Evolutionary conservation across 495 filamentous ascomycete genomes (phyloP).

Genomic region (Aspergillus nidulans): DNA sequence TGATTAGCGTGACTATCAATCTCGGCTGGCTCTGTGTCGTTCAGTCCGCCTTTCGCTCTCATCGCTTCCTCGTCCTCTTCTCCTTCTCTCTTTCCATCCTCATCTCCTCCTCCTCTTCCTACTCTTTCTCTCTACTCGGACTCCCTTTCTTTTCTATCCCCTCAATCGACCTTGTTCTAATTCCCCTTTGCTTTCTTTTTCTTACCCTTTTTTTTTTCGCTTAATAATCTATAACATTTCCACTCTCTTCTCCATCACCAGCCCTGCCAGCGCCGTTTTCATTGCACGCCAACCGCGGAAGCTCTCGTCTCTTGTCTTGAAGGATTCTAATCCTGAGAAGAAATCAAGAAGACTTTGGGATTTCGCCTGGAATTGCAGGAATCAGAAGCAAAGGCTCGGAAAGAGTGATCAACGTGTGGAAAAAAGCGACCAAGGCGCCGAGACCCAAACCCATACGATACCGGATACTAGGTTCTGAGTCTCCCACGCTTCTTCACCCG

Average conservation of each 20-base stretch:
- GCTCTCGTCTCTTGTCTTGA: background rate
- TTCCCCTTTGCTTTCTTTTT: slow-evolving; percentile 27
- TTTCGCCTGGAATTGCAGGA: slow-evolving; percentile 1
- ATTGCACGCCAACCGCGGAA: background rate
- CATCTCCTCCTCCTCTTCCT: slow-evolving; percentile 10
- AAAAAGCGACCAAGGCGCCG: slow-evolving; percentile 13
- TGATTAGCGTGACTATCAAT: slow-evolving; percentile 11
- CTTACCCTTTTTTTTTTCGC: slow-evolving; percentile 19
- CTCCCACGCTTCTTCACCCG: background rate
- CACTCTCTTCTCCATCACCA: slow-evolving; percentile 11
- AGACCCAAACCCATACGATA: slow-evolving; percentile 6
- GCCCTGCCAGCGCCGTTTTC: slow-evolving; percentile 3
- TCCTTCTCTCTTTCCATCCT: slow-evolving; percentile 21
- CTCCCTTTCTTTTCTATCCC: slow-evolving; percentile 15
- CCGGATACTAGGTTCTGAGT: slow-evolving; percentile 1
- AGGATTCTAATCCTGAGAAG: background rate
- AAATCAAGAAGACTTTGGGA: slow-evolving; percentile 2
- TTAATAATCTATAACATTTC: slow-evolving; percentile 12
- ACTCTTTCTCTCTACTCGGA: slow-evolving; percentile 16
- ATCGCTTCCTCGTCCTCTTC: slow-evolving; percentile 20
- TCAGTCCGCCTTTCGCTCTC: slow-evolving; percentile 22
- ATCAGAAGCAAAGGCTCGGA: slow-evolving; percentile 12
- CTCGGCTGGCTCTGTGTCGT: background rate
- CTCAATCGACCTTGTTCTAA: slow-evolving; percentile 23
- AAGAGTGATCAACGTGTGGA: slow-evolving; percentile 9